Conservation (phyloP, 2,329 filamentous ascomycete species). For the Xylaria arbuscula region DNA sequence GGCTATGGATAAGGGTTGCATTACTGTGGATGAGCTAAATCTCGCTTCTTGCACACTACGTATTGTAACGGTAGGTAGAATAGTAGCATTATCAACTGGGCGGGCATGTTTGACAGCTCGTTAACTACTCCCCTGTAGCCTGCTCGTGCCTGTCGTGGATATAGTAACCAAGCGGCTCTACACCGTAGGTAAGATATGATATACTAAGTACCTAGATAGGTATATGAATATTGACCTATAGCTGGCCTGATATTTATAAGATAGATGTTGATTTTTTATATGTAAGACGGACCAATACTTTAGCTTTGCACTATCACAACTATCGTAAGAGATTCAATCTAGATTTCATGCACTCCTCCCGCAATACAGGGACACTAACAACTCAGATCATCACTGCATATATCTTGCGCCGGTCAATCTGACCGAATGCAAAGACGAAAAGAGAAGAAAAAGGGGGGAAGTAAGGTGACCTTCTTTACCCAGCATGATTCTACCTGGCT, state of each 20-base stretch:
- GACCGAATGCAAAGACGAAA: too few relatives aligned
- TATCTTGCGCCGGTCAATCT: not conserved
- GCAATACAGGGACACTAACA: not conserved
- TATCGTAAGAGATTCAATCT: not conserved
- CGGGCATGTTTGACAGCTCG: not conserved
- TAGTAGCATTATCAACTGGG: not conserved
- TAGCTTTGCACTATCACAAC: not conserved
- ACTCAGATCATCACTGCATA: not conserved
- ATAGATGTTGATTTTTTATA: not conserved
- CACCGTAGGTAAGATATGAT: not conserved
- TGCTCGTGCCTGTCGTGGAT: not conserved
- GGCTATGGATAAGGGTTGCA: not conserved
- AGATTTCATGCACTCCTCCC: not conserved
- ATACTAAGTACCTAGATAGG: too few relatives aligned
- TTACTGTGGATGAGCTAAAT: not conserved
- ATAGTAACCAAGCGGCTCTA: not conserved
- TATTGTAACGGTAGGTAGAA: not conserved
- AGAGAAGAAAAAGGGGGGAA: too few relatives aligned
- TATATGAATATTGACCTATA: too few relatives aligned
- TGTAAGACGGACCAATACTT: not conserved
- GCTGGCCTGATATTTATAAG: not conserved
- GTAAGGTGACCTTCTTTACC: not conserved
- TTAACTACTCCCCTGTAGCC: not conserved
- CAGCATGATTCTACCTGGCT: not conserved
- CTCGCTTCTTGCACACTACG: too few relatives aligned